Conservation (phyloP, 225 moss, liverwort and hornwort genomes). For the Sphagnum contortum region DNA sequence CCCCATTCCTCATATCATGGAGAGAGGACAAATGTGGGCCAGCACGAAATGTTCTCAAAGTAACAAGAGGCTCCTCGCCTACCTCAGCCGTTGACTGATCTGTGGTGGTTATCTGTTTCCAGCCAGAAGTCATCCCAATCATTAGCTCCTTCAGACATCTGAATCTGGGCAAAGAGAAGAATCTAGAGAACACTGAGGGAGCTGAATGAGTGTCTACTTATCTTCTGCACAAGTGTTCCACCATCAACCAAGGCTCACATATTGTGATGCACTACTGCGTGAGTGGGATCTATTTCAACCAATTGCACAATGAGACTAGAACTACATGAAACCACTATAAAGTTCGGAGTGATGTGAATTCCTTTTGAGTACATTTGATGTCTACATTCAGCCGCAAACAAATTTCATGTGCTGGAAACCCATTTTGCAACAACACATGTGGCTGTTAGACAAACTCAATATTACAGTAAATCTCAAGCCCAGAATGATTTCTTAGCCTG, state of each 20-base stretch:
- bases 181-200: too few relatives aligned
- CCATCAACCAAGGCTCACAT: too few relatives aligned
- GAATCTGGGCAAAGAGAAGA: too few relatives aligned
- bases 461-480: neutral
- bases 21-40: conserved; percentile 16
- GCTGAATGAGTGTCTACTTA: neutral
- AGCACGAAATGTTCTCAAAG: conserved; percentile 19
- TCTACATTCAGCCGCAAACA: too few relatives aligned
- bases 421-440: too few relatives aligned
- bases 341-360: neutral
- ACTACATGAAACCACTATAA: too few relatives aligned
- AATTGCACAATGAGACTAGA: too few relatives aligned
- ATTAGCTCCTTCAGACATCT: neutral
- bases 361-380: too few relatives aligned
- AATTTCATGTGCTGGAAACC: too few relatives aligned
- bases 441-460: too few relatives aligned
- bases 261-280: neutral
- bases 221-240: too few relatives aligned
- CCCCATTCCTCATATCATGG: conserved; percentile 20
- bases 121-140: neutral
- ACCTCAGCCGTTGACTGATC: conserved; percentile 30
- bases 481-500: neutral
- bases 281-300: neutral
- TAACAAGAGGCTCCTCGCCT: conserved; percentile 23
- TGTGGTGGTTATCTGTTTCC: conserved; percentile 26